Percentiles rank a stretch among this genome's conserved stretches.
Conservation (phyloP, 73 alveolate genomes). For the Paramecium biaurelia region DNA sequence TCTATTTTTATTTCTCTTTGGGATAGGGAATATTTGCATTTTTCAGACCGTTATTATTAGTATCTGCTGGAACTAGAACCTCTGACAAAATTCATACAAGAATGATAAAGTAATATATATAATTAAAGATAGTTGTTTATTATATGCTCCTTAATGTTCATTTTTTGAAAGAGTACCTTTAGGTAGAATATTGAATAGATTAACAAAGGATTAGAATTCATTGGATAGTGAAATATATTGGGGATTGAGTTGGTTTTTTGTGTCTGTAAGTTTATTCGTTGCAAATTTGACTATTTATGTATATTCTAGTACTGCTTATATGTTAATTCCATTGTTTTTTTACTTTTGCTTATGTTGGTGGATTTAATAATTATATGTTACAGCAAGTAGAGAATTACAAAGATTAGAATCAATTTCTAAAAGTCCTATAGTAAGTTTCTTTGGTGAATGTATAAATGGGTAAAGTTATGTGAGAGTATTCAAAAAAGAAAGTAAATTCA, state of each 20-base stretch:
- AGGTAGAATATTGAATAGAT: conserved; percentile 92
- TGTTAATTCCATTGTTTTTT: conserved; percentile 26
- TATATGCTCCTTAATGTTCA: conserved; percentile 90
- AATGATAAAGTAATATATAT: conserved; percentile 57
- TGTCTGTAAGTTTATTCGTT: neutral
- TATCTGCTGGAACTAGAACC: neutral
- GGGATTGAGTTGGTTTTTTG: conserved; percentile 38
- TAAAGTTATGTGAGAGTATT: conserved; percentile 78
- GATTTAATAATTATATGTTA: conserved; percentile 70
- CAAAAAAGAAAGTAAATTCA: neutral
- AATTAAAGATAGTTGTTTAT: neutral
- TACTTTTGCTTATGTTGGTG: conserved; percentile 45
- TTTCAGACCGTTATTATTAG: conserved; percentile 1
- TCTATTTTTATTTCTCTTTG: conserved; percentile 45
- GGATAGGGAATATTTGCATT: conserved; percentile 58
- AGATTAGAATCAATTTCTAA: conserved; percentile 81
- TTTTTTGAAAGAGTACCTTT: conserved; percentile 96
- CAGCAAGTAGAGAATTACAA: conserved; percentile 80
- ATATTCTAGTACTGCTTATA: conserved; percentile 53
- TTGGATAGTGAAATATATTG: conserved; percentile 64
- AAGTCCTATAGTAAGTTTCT: conserved; percentile 79
- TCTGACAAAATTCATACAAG: conserved; percentile 65
- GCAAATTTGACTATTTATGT: conserved; percentile 13
- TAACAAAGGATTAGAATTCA: conserved; percentile 81
- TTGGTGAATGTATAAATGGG: conserved; percentile 77